Conservation (phyloP, 345 rosid genomes). For the Pugionium dolabratum region DNA sequence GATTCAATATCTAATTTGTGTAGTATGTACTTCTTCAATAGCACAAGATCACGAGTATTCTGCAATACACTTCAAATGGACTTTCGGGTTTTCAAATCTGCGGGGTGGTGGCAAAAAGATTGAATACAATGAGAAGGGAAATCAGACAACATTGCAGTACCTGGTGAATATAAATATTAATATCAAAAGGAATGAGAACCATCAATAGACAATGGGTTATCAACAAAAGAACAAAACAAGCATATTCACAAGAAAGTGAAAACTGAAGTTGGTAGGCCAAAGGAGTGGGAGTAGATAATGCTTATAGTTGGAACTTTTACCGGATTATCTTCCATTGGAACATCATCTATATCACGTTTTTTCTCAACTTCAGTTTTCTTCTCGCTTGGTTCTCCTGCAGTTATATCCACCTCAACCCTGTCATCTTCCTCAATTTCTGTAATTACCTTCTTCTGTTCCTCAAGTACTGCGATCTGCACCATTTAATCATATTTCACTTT, state of each 20-base stretch:
- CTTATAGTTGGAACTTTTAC: constrained; percentile 36
- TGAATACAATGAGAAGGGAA: background rate
- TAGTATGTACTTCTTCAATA: background rate
- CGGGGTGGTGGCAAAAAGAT: background rate
- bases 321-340: constrained; percentile 71
- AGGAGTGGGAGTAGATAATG: too few relatives aligned
- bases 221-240: constrained; percentile 9
- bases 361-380: constrained; percentile 49
- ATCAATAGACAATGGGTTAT: too few relatives aligned
- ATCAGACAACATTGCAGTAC: background rate
- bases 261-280: too few relatives aligned
- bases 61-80: background rate
- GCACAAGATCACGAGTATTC: constrained; percentile 1
- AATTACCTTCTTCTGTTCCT: constrained; percentile 60
- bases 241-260: constrained; percentile 3
- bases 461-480: constrained; percentile 73
- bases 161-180: too few relatives aligned
- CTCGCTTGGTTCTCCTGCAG: constrained; percentile 43
- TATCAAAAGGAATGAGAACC: too few relatives aligned
- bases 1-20: constrained; percentile 5
- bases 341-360: constrained; percentile 79
- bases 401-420: constrained; percentile 31
- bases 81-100: background rate
- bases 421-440: constrained; percentile 58
- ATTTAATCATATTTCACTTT: constrained; percentile 31